A percentile compares a stretch with the other conserved stretches of the same genome.
phyloP scores from a whole-genome alignment of 257 asterid genomes.

The Solanum tacnaense region DNA sequence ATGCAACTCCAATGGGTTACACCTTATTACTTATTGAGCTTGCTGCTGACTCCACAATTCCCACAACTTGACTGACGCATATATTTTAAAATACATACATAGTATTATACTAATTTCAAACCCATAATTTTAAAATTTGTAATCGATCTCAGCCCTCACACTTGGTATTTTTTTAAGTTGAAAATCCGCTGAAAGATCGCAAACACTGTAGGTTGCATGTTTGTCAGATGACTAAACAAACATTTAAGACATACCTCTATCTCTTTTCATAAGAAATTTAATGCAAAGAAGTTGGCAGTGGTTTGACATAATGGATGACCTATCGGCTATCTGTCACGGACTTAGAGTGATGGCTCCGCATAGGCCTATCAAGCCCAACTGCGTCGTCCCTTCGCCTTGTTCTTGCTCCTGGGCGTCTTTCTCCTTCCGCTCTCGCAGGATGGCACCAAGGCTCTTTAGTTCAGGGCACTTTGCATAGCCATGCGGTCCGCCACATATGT shows the following conservation, averaged over 20 bases:
- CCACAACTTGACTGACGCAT: background rate
- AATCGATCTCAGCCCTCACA: background rate
- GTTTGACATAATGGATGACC: background rate
- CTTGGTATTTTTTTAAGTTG: background rate
- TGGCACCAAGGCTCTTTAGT: too few species aligned
- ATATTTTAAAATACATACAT: background rate
- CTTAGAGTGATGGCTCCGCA: too few species aligned
- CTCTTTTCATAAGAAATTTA: background rate
- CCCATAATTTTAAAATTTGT: background rate
- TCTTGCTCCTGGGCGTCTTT: too few species aligned
- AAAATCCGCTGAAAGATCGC: background rate
- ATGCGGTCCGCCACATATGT: too few species aligned
- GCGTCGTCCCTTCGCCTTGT: too few species aligned
- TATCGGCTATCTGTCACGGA: background rate
- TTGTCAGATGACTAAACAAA: background rate
- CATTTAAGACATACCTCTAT: background rate
- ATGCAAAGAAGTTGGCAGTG: background rate
- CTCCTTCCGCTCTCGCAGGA: too few species aligned
- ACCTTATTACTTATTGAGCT: background rate
- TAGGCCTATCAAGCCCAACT: too few species aligned
- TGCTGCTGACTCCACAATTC: background rate
- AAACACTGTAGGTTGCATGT: background rate
- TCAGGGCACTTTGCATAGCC: too few species aligned
- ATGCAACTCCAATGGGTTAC: background rate
- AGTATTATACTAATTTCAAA: background rate